Base-by-base conservation (phyloP, 208 protist species). In the Trypanosoma brucei region DNA sequence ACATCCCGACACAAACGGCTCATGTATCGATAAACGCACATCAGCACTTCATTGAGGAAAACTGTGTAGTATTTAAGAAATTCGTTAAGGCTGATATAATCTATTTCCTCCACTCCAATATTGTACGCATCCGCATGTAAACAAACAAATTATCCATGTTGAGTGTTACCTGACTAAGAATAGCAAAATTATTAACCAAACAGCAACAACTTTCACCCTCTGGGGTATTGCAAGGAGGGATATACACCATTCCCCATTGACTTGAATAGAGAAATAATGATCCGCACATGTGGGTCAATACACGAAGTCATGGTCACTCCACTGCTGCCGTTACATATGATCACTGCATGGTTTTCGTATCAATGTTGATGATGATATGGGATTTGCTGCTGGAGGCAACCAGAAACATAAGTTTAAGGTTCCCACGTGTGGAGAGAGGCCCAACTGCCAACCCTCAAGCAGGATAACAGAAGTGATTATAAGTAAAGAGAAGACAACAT, bases 211-310 rank as follows among this genome's bases (percentile, higher is more conserved):
- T 93, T 63, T 99, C 98, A 40, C 97, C 97, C 76, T 99, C 97
- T 2, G 99, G 98, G 7, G 98, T 99, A 76, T 99, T 98, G 46
- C 95, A 96, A 1, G 99, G 99, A 76, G 22, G 22, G 22, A 22
- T 0, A 22, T 99, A 99, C 14, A 99, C 84, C 93, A 99, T 99
- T 55, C 99, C 99, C 93, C 97, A 99, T 69, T 99, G 98, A 45
- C 98, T 99, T 1, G 97, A 80, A 36, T 91, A 79, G 42, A 90
- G 86, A 22, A 81, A 68, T 11, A 70, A 64, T 22, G 22, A 40
- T 75, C 85, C 35, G 65, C 72, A 30, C 80, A 71, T 31, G 63
- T 35, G 2, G 82, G 62, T 22, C 76, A 90, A 62, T 84, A 94
- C 2, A 55, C 59, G 4, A 75, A 40, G 3, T 70, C 76, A 44